Percentiles rank a stretch among this genome's conserved stretches.
Evolutionary conservation across 1,284 basidiomycete genomes (phyloP).

Genomic region (Boletus calvinii): DNA sequence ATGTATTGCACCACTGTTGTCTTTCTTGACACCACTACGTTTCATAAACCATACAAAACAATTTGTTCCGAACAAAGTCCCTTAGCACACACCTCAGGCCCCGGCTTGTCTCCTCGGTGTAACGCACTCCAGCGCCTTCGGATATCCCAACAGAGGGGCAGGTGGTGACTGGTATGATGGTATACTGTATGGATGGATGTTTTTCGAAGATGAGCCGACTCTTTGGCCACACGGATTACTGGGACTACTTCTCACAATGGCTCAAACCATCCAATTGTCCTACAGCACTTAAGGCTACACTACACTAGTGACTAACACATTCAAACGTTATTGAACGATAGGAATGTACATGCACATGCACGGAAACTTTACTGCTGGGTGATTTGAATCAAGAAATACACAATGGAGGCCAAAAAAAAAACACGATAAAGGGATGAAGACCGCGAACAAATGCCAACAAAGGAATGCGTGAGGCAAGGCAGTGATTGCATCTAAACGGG

Average conservation of each 20-base stretch:
- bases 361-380: conserved; percentile 21
- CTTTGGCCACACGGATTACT: conserved; percentile 2
- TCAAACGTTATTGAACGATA: conserved; percentile 27
- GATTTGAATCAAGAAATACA: conserved; percentile 16
- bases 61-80: too few relatives aligned
- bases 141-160: too few relatives aligned
- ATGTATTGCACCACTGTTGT: too few relatives aligned
- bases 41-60: too few relatives aligned
- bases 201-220: too few relatives aligned
- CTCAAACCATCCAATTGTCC: conserved; percentile 4
- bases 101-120: too few relatives aligned
- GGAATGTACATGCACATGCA: conserved; percentile 30
- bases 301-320: conserved; percentile 31
- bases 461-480: conserved; percentile 1
- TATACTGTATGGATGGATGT: too few relatives aligned
- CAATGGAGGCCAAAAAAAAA: conserved; percentile 1
- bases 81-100: too few relatives aligned
- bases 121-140: too few relatives aligned
- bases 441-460: conserved; percentile 23
- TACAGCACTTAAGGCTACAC: conserved; percentile 26
- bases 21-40: too few relatives aligned
- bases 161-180: too few relatives aligned
- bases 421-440: conserved; percentile 4
- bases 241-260: conserved; percentile 11
- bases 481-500: neutral